Evolutionary conservation across 78 protist genomes (phyloP).

Genomic region (Isochrysis galbana): DNA sequence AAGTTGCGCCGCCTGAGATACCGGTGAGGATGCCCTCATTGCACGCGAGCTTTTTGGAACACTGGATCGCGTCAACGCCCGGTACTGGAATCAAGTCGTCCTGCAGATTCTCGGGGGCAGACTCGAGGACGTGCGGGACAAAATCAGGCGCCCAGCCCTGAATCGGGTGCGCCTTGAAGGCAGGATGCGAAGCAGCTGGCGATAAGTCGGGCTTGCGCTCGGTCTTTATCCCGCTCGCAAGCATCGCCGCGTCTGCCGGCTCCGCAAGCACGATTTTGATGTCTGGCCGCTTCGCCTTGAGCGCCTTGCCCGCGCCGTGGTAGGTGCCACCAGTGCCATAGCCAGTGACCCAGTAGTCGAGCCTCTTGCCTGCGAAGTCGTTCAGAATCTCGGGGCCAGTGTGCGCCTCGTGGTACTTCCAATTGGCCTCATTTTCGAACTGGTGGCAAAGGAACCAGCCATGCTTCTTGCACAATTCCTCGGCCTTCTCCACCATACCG

Average conservation of each 20-base stretch:
- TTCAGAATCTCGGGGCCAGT: conserved; percentile 59
- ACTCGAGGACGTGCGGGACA: conserved; percentile 17
- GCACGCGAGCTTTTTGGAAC: conserved; percentile 52
- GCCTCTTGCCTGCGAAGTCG: conserved; percentile 12
- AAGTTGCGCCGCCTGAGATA: conserved; percentile 55
- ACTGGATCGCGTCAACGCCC: conserved; percentile 32
- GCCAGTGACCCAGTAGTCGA: conserved; percentile 63
- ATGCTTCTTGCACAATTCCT: conserved; percentile 33
- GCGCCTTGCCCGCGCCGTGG: conserved; percentile 25
- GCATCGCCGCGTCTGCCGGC: conserved; percentile 47
- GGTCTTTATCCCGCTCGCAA: background rate
- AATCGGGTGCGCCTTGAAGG: conserved; percentile 35
- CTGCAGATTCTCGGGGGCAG: background rate
- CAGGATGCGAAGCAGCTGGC: background rate
- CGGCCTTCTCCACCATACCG: conserved; percentile 64
- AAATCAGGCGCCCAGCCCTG: conserved; percentile 72
- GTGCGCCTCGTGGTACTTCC: conserved; percentile 37
- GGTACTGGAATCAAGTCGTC: conserved; percentile 42
- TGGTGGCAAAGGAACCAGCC: conserved; percentile 58
- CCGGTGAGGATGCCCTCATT: conserved; percentile 74
- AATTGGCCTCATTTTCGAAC: conserved; percentile 44
- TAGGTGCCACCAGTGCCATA: conserved; percentile 75
- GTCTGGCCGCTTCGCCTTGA: background rate
- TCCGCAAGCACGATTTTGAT: conserved; percentile 36
- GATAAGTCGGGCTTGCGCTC: conserved; percentile 24